These are phyloP conservation scores for Boletellus sp. DNA, from an alignment of 1,284 basidiomycete genomes.

Conservation along the genomic window DNA sequence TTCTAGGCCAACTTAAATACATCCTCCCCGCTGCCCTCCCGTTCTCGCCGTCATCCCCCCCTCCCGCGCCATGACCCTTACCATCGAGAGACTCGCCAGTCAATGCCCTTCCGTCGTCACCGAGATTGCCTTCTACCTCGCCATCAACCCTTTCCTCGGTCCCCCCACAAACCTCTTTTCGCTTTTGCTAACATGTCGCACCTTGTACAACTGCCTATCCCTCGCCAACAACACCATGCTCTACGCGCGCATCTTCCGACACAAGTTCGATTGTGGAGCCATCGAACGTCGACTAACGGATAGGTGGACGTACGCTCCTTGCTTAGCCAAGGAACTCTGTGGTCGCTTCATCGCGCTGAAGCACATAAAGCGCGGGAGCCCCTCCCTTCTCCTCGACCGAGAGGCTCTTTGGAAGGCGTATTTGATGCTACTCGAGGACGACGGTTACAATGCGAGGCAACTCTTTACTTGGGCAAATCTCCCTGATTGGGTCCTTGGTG, in stretches of 20 bases:
- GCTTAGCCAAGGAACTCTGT: conserved; percentile 38
- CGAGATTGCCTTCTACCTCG: conserved; percentile 38
- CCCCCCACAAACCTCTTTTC: conserved; percentile 41
- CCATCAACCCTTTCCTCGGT: conserved; percentile 37
- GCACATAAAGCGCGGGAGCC: conserved; percentile 33
- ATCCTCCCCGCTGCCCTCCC: conserved; percentile 13
- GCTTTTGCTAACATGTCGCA: conserved; percentile 49
- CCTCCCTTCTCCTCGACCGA: conserved; percentile 17
- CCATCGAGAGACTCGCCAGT: conserved; percentile 26
- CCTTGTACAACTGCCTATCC: conserved; percentile 40
- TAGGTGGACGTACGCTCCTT: conserved; percentile 36
- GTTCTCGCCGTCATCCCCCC: conserved; percentile 1
- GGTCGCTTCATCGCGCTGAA: conserved; percentile 37
- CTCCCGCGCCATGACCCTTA: not conserved
- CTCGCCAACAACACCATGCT: conserved; percentile 43
- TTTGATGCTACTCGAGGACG: conserved; percentile 68
- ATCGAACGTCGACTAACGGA: conserved; percentile 48
- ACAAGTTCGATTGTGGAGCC: conserved; percentile 60
- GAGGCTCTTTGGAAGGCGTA: conserved; percentile 59
- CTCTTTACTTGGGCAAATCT: conserved; percentile 40
- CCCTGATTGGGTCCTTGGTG: conserved; percentile 26
- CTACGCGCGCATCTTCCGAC: conserved; percentile 58
- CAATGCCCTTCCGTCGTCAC: conserved; percentile 33
- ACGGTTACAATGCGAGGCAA: conserved; percentile 61
- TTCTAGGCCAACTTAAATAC: conserved; percentile 31